phyloP scores from a whole-genome alignment of 305 asterid species.

The Fraxinus sp. region DNA sequence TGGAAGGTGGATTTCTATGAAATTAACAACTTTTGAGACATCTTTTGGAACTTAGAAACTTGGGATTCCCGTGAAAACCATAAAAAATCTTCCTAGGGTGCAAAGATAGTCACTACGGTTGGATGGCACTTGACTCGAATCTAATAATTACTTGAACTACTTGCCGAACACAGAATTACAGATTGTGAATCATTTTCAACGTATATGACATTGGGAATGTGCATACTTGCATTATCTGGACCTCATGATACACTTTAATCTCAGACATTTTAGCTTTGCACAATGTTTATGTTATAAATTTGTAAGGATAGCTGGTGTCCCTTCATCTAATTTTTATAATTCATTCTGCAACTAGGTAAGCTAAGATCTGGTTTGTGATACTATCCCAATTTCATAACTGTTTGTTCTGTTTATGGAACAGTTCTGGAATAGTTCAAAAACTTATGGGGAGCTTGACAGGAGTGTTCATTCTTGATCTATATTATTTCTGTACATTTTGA shows the following conservation, averaged over 20 bases:
- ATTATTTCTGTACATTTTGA: background rate
- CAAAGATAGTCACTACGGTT: background rate
- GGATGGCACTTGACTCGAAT: background rate
- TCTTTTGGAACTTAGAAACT: background rate
- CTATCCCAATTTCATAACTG: background rate
- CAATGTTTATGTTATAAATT: background rate
- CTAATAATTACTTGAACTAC: background rate
- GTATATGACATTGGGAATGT: background rate
- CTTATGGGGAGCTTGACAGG: background rate
- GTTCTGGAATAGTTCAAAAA: background rate
- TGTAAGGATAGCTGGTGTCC: background rate
- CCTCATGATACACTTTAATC: background rate
- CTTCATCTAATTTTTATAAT: background rate
- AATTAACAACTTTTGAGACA: background rate
- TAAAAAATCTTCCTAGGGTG: background rate
- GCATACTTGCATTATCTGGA: background rate
- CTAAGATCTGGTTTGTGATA: background rate
- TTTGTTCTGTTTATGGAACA: background rate
- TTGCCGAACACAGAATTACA: background rate
- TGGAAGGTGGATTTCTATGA: background rate
- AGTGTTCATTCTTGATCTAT: background rate
- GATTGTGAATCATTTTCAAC: background rate
- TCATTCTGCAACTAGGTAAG: background rate
- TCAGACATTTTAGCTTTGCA: background rate
- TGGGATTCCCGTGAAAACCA: background rate